phyloP scores from a whole-genome alignment of 768 basidiomycete genomes.

The Hydnum rufescens region DNA sequence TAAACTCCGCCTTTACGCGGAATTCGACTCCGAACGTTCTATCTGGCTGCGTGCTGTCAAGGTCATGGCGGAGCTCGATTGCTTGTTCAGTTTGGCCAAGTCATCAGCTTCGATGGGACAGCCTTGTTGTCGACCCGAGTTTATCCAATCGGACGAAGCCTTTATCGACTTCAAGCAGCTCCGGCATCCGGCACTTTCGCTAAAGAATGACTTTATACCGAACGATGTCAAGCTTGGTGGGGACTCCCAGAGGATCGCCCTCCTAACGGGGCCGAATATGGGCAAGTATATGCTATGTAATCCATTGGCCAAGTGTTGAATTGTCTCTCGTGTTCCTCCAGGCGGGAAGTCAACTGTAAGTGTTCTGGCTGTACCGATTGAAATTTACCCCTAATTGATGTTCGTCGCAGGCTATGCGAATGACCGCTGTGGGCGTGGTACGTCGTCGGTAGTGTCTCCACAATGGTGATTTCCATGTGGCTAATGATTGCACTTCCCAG shows the following conservation, averaged over 20 bases:
- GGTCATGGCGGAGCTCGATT: constrained; percentile 88
- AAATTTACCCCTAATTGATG: background rate
- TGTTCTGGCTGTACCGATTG: background rate
- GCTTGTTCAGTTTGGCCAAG: constrained; percentile 79
- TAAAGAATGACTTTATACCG: constrained; percentile 67
- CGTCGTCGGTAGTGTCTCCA: background rate
- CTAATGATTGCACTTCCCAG: constrained; percentile 18
- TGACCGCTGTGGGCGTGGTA: constrained; percentile 77
- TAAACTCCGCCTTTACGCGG: constrained; percentile 53
- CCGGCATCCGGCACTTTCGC: constrained; percentile 69
- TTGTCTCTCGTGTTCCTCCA: constrained; percentile 1
- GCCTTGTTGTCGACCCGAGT: constrained; percentile 79
- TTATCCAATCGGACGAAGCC: constrained; percentile 63
- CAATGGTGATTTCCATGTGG: background rate
- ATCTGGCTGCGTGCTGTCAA: constrained; percentile 71
- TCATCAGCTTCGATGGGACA: constrained; percentile 79
- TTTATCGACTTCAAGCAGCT: constrained; percentile 76
- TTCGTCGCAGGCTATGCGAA: constrained; percentile 51
- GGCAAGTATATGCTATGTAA: constrained; percentile 34
- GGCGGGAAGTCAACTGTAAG: constrained; percentile 62
- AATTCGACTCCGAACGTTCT: constrained; percentile 64
- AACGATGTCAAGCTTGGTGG: constrained; percentile 79
- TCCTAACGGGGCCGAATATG: constrained; percentile 61
- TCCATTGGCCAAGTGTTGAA: constrained; percentile 14
- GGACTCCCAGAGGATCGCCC: constrained; percentile 44